phyloP scores from a whole-genome alignment of 176 grass and related monocot genomes.

The Secale cereale region DNA sequence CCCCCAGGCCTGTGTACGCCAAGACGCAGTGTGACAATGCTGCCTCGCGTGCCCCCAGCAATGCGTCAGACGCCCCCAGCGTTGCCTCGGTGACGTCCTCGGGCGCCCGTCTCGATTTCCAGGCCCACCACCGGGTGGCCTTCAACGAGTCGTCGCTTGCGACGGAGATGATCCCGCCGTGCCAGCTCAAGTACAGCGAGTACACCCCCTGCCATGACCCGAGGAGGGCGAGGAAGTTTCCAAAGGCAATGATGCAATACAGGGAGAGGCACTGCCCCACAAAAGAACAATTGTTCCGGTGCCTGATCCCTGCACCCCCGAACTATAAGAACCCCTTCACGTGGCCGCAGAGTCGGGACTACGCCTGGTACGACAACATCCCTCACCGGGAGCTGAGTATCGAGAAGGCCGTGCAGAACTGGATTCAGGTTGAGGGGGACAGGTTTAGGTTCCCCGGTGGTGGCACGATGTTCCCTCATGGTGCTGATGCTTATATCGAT shows the following conservation, averaged over 20 bases:
- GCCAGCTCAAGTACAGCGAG: constrained; percentile 71
- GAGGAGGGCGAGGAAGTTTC: constrained; percentile 67
- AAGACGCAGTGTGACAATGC: constrained; percentile 20
- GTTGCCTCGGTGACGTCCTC: background rate
- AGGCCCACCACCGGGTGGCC: constrained; percentile 66
- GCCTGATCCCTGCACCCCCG: constrained; percentile 71
- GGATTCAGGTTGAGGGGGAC: constrained; percentile 82
- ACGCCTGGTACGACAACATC: constrained; percentile 91
- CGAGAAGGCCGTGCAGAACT: constrained; percentile 88
- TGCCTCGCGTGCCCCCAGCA: background rate
- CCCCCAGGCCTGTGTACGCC: background rate
- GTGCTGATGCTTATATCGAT: constrained; percentile 84
- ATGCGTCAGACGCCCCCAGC: background rate
- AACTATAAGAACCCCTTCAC: constrained; percentile 76
- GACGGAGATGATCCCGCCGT: constrained; percentile 41
- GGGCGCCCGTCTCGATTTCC: constrained; percentile 47
- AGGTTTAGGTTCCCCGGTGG: constrained; percentile 74
- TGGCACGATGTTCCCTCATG: constrained; percentile 80
- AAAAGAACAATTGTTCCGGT: constrained; percentile 51
- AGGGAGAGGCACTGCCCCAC: constrained; percentile 76
- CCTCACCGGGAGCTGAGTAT: constrained; percentile 86
- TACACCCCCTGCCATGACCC: constrained; percentile 94
- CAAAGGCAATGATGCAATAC: constrained; percentile 68
- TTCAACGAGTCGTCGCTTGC: constrained; percentile 39
- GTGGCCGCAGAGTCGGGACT: constrained; percentile 76